Evolutionary conservation across 2,329 filamentous ascomycete species (phyloP).

Genomic region (Diaporthe nobilis): DNA sequence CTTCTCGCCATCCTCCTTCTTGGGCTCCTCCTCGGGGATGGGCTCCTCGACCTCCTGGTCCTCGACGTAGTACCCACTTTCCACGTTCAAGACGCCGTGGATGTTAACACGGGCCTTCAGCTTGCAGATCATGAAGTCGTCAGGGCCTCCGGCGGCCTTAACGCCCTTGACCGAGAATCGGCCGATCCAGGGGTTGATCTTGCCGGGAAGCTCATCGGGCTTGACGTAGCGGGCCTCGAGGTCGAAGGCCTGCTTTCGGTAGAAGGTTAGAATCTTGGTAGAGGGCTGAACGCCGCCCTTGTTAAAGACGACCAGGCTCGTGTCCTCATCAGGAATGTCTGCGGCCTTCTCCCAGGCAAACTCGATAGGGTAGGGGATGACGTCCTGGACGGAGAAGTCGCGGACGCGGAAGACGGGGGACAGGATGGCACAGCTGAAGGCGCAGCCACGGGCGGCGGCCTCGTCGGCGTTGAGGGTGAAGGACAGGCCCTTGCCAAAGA

Average conservation of each 20-base stretch:
- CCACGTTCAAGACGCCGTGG: constrained; percentile 95
- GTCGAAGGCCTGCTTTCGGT: constrained; percentile 97
- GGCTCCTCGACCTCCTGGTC: constrained; percentile 98
- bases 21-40: constrained; percentile 77
- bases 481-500: constrained; percentile 93
- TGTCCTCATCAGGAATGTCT: constrained; percentile 98
- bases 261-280: constrained; percentile 99
- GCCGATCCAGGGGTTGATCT: constrained; percentile 94
- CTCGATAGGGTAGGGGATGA: constrained; percentile 98
- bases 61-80: constrained; percentile 98
- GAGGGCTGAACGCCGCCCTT: constrained; percentile 97
- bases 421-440: constrained; percentile 97
- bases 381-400: constrained; percentile 97
- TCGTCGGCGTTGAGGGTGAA: constrained; percentile 99
- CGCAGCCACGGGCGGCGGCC: constrained; percentile 93
- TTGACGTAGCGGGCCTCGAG: constrained; percentile 95
- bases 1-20: constrained; percentile 60
- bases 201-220: constrained; percentile 88
- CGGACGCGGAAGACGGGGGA: constrained; percentile 98
- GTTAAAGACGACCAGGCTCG: constrained; percentile 96
- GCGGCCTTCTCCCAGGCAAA: constrained; percentile 99
- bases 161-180: constrained; percentile 98
- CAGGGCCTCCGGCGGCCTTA: constrained; percentile 86
- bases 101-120: constrained; percentile 97
- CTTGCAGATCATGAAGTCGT: constrained; percentile 99